Evolutionary conservation across 2,329 filamentous ascomycete genomes (phyloP).

Genomic region (Cyphellophora europaea): DNA sequence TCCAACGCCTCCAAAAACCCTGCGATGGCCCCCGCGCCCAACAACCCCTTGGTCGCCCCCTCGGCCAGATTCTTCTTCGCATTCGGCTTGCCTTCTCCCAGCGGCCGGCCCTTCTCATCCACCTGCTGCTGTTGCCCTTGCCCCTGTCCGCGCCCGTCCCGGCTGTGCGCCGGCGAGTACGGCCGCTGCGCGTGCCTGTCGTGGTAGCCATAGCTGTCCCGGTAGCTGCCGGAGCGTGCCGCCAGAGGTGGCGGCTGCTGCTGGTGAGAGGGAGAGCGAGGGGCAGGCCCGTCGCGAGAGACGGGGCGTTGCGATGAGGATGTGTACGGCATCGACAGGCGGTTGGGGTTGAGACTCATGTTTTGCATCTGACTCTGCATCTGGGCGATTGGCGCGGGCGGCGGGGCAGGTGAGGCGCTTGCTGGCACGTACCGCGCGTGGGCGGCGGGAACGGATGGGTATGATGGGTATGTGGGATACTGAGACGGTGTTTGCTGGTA

Average conservation of each 20-base stretch:
- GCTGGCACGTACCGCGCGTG: constrained; percentile 4
- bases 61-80: constrained; percentile 23
- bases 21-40: constrained; percentile 27
- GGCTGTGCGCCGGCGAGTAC: no score
- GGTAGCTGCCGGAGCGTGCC: no score
- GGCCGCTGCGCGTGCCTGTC: no score
- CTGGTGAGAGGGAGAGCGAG: neutral
- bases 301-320: neutral
- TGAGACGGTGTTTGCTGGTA: neutral
- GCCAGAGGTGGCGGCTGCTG: no score
- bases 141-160: no score
- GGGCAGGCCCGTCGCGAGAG: neutral
- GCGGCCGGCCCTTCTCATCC: constrained; percentile 4
- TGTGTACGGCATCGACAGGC: neutral
- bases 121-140: no score
- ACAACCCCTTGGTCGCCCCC: constrained; percentile 26
- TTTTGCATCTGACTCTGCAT: no score
- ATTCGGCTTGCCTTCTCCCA: constrained; percentile 19
- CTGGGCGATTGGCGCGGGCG: no score
- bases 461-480: constrained; percentile 1
- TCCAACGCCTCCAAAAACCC: constrained; percentile 32
- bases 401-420: no score
- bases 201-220: no score
- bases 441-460: neutral
- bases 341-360: no score